These are phyloP conservation scores for Apostasia shenzhenica DNA, from an alignment of 106 monocot genomes.

Conservation along the genomic window DNA sequence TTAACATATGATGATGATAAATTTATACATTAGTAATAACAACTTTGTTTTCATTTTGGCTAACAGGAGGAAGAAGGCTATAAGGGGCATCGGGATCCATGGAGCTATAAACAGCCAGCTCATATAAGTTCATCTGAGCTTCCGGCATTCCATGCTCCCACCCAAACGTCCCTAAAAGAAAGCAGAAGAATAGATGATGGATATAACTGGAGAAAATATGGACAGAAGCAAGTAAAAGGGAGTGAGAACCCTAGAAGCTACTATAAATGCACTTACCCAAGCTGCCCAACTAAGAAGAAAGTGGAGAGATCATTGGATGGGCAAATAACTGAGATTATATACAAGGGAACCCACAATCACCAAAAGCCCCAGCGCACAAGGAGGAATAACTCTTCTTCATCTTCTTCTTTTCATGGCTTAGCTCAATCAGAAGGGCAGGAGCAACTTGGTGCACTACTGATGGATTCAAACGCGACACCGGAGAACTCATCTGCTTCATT, in stretches of 20 bases:
- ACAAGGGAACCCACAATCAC: slow-evolving; percentile 50
- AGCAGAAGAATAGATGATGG: slow-evolving; percentile 38
- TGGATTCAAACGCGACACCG: slow-evolving; percentile 30
- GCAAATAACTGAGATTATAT: slow-evolving; percentile 51
- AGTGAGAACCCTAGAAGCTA: slow-evolving; percentile 52
- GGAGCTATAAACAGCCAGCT: slow-evolving; percentile 9
- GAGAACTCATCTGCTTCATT: slow-evolving; percentile 48
- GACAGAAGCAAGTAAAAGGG: slow-evolving; percentile 54
- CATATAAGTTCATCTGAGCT: slow-evolving; percentile 19
- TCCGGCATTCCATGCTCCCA: slow-evolving; percentile 2
- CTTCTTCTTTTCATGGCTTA: background rate
- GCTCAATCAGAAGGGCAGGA: too few species aligned
- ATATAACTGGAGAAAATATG: slow-evolving; percentile 59
- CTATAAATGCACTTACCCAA: slow-evolving; percentile 51
- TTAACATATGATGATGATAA: too few species aligned
- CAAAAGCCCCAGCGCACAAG: slow-evolving; percentile 36
- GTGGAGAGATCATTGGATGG: slow-evolving; percentile 40
- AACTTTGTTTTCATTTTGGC: background rate
- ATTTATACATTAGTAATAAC: background rate
- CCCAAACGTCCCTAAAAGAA: slow-evolving; percentile 1
- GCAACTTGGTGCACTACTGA: slow-evolving; percentile 6
- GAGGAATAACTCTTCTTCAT: slow-evolving; percentile 21
- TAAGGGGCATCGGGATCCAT: slow-evolving; percentile 7
- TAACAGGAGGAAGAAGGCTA: slow-evolving; percentile 1
- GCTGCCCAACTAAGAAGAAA: slow-evolving; percentile 43